Base-by-base conservation (phyloP, 2,329 filamentous ascomycete genomes). In the Penicillium sp. region DNA sequence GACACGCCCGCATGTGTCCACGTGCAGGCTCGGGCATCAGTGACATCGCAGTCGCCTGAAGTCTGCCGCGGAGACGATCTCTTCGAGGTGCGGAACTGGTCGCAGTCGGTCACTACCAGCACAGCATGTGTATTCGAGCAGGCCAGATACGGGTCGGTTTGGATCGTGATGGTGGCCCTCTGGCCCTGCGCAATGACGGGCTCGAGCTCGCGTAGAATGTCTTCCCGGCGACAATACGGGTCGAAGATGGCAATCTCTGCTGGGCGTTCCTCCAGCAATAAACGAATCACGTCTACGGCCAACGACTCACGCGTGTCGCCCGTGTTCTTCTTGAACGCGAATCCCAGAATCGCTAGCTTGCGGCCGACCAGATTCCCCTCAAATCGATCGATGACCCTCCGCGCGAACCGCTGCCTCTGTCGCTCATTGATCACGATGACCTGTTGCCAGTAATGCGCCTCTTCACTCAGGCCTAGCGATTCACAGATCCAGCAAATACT, bases 301-400 rank as follows among this genome's bases (percentile, higher is more conserved):
- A 87, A 83, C 36, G 83, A 85, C 67, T 91, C 88, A 30, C 89
- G 81, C 4, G 87, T 89, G 66, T 92, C 89, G 18, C 82, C 84
- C 0, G 89, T 92, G 68, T 90, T 83, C 72, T 89, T 88, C 78
- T 93, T 92, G 75, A 90, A 92, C 7, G 88, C 86, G 60, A 87
- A 91, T 3, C 89, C 89, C 5, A 92, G 79, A 2, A 92, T 76
- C 2, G 86, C 80, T 12, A 91, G 75, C 72, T 89, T 90, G 76
- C 90, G 90, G 52, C 82, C 81, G 2, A 79, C 78, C 5, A 91
- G 75, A 8, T 85, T 89, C 66, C 86, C 85, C 71, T 89, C 85
- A 45, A 91, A 78, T 48, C 82, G 82, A 53, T 78, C 78, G 61
- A 90, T 82, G 36, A 91, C 82, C 42, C 84, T 81, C 57, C 80